phyloP scores from a whole-genome alignment of 2,329 filamentous ascomycete species.

The Achaetomium macrosporum region DNA sequence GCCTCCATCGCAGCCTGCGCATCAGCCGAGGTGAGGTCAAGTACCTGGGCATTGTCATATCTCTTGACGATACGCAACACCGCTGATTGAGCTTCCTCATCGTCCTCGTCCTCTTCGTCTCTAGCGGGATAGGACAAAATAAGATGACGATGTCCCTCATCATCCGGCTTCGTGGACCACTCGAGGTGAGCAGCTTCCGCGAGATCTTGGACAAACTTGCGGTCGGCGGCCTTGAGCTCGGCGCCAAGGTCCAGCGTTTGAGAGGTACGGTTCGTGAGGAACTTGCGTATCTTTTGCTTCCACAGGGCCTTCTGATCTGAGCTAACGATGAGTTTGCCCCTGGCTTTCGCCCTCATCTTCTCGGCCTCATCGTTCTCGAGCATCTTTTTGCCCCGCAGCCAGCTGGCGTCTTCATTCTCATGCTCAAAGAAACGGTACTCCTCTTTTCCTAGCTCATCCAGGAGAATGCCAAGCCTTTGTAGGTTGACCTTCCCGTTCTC shows the following conservation, averaged over 20 bases:
- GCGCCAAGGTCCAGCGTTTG: slow-evolving; percentile 67
- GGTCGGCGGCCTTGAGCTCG: slow-evolving; percentile 72
- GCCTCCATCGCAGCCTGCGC: slow-evolving; percentile 71
- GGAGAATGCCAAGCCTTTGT: slow-evolving; percentile 65
- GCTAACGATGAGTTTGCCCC: slow-evolving; percentile 66
- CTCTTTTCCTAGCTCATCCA: slow-evolving; percentile 80
- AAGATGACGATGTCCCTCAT: slow-evolving; percentile 49
- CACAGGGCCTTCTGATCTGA: slow-evolving; percentile 77
- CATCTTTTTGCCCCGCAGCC: slow-evolving; percentile 83
- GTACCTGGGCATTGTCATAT: slow-evolving; percentile 83
- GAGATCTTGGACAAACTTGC: slow-evolving; percentile 87
- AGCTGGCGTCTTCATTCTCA: slow-evolving; percentile 81
- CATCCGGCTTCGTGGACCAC: slow-evolving; percentile 54
- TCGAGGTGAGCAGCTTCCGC: slow-evolving; percentile 56
- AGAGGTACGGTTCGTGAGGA: slow-evolving; percentile 62
- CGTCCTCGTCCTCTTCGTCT: slow-evolving; percentile 66
- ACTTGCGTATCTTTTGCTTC: slow-evolving; percentile 72
- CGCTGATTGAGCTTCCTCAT: slow-evolving; percentile 79
- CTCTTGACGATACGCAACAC: slow-evolving; percentile 78
- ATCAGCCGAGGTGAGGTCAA: slow-evolving; percentile 74
- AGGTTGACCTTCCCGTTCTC: slow-evolving; percentile 91
- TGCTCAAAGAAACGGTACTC: slow-evolving; percentile 91
- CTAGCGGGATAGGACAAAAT: slow-evolving; percentile 53
- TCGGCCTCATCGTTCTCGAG: slow-evolving; percentile 63
- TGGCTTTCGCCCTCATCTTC: slow-evolving; percentile 45